A percentile compares a stretch with the other conserved stretches of the same genome.
Conservation (phyloP, 495 filamentous ascomycete species). For the Bacidia gigantensis region DNA sequence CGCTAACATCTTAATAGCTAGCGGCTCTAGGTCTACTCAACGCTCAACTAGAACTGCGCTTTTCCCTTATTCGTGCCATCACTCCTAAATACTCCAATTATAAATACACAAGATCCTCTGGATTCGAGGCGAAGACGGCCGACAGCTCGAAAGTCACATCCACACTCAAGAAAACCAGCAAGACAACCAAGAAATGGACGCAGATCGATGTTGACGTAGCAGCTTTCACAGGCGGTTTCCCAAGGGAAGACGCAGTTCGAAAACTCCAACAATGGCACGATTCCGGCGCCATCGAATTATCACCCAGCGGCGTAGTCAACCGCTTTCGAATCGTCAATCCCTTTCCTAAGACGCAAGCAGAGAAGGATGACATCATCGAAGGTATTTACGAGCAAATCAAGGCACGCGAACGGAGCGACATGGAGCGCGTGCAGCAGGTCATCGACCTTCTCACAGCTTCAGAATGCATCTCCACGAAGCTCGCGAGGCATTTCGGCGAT, state of each 20-base stretch:
- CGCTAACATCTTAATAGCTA: constrained; percentile 11
- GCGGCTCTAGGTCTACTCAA: constrained; percentile 33
- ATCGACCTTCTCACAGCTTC: constrained; percentile 33
- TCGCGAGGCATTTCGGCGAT: constrained; percentile 45
- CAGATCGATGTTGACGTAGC: constrained; percentile 33
- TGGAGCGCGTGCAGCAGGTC: constrained; percentile 33
- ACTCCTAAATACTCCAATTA: constrained; percentile 42
- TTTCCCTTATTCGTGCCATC: constrained; percentile 37
- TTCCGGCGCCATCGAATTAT: constrained; percentile 29
- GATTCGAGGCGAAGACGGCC: constrained; percentile 17
- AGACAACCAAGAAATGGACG: constrained; percentile 21
- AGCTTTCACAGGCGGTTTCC: constrained; percentile 9
- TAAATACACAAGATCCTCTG: constrained; percentile 25
- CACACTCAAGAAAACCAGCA: constrained; percentile 24
- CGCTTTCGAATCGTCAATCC: constrained; percentile 33
- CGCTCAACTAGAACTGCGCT: constrained; percentile 40
- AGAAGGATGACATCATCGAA: constrained; percentile 27
- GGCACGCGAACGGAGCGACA: constrained; percentile 32
- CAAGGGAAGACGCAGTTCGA: constrained; percentile 29
- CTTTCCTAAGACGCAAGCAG: constrained; percentile 27
- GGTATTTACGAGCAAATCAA: constrained; percentile 35
- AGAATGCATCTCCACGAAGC: constrained; percentile 14
- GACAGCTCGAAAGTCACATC: constrained; percentile 24
- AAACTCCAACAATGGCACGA: constrained; percentile 39
- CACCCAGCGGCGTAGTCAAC: constrained; percentile 32